Conservation (phyloP, 495 filamentous ascomycete species). For the Aspergillus coremiiformis region DNA sequence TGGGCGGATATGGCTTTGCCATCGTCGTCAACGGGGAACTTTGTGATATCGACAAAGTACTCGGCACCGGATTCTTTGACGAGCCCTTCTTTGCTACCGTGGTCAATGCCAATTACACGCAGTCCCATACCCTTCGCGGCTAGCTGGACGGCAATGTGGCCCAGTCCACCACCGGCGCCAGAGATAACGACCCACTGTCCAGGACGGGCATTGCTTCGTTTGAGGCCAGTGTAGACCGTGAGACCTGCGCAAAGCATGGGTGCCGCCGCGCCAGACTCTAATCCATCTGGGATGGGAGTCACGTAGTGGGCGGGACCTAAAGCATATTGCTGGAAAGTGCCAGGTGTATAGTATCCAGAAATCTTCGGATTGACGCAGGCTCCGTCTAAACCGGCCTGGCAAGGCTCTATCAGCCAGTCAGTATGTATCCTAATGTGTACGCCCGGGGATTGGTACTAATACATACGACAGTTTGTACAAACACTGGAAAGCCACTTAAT, state of each 20-base stretch:
- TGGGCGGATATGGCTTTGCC: constrained; percentile 43
- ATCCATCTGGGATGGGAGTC: constrained; percentile 57
- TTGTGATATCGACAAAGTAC: constrained; percentile 59
- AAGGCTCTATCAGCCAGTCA: constrained; percentile 32
- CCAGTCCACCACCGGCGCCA: constrained; percentile 61
- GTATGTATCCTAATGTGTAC: background rate
- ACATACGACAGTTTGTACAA: constrained; percentile 43
- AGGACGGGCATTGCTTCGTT: constrained; percentile 48
- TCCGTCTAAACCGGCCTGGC: constrained; percentile 51
- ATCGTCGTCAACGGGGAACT: constrained; percentile 43
- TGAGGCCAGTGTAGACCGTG: constrained; percentile 51
- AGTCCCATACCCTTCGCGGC: constrained; percentile 55
- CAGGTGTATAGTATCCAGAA: constrained; percentile 50
- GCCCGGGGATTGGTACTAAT: background rate
- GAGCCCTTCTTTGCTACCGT: constrained; percentile 53
- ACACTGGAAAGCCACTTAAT: constrained; percentile 49
- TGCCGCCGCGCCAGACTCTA: constrained; percentile 52
- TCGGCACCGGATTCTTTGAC: constrained; percentile 57
- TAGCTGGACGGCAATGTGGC: constrained; percentile 60
- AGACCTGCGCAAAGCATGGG: constrained; percentile 59
- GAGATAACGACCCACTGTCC: constrained; percentile 62
- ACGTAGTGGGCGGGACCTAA: constrained; percentile 58
- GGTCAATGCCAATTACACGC: constrained; percentile 63
- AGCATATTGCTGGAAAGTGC: constrained; percentile 70
- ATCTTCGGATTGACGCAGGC: constrained; percentile 52